Percentiles rank a stretch among this genome's conserved stretches.
Evolutionary conservation across 805 yeast species (phyloP).

Genomic region (Candida dendrica): DNA sequence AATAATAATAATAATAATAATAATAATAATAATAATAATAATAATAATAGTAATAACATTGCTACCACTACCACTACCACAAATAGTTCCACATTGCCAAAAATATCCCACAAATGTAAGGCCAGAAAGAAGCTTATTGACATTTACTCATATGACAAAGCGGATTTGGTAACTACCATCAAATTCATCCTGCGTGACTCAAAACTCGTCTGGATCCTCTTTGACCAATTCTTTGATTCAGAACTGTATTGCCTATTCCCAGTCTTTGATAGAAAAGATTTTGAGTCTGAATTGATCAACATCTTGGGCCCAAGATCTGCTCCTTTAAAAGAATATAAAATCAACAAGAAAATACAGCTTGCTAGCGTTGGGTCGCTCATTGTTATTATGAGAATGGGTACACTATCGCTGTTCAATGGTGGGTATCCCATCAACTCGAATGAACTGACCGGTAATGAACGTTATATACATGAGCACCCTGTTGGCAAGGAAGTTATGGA

Average conservation of each 20-base stretch:
- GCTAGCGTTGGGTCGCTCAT: constrained; percentile 13
- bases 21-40: too few relatives aligned
- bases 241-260: constrained; percentile 15
- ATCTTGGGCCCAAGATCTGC: constrained; percentile 13
- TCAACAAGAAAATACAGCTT: constrained; percentile 13
- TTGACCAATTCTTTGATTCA: constrained; percentile 18
- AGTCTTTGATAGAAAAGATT: constrained; percentile 13
- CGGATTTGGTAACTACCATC: constrained; percentile 1
- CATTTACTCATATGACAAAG: not conserved
- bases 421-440: constrained; percentile 5
- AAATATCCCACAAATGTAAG: not conserved
- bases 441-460: constrained; percentile 4
- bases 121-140: not conserved
- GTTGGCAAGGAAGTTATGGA: constrained; percentile 5
- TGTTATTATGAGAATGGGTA: constrained; percentile 16
- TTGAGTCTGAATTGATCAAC: constrained; percentile 4
- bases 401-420: constrained; percentile 14
- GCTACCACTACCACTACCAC: not conserved
- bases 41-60: not conserved
- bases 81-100: not conserved
- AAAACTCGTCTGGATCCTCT: constrained; percentile 17
- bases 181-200: constrained; percentile 7
- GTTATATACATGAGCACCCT: constrained; percentile 14
- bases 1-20: too few relatives aligned
- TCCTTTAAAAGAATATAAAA: constrained; percentile 2